Evolutionary conservation across 2,329 filamentous ascomycete species (phyloP), one percentile per base, ranked within the genome.

Genomic region (Venturia carpophila): DNA sequence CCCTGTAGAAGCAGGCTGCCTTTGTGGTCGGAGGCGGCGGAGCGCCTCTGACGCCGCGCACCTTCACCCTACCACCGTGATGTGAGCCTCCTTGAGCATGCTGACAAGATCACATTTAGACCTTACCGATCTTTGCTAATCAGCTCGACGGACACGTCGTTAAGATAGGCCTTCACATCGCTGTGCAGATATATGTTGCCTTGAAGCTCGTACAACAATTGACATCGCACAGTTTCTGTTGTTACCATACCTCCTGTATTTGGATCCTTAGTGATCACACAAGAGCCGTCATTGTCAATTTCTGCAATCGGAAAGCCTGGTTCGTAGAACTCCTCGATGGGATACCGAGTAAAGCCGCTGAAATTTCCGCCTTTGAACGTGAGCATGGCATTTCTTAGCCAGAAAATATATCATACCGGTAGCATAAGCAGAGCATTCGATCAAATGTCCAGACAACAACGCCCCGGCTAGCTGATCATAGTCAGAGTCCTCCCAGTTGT

Each of bases 171-270:
- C 0, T 79, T 83, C 39, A 84, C 82, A 67, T 85, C 83, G 0
- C 78, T 80, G 72, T 84, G 84, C 74, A 78, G 82, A 69, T 85
- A 85, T 75, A 78, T 79, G 0, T 79, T 79, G 5, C 82, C 82
- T 68, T 83, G 81, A 19, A 83, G 79, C 70, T 83, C 81, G 68
- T 83, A 83, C 3, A 83, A 69, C 5, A 83, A 72, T 67, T 83
- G 81, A 17, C 76, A 79, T 0, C 76, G 76, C 67, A 79, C 80
- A 1, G 81, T 83, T 63, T 82, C 79, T 5, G 77, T 75, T 3
- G 75, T 71, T 24, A 75, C 71, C 64, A 71, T 70, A 3, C 74
- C 74, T 55, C 68, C 70, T 68, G 58, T 69, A 66, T 58, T 69
- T 63, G 63, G 66, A n/a, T 69, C 69, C 69, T 75, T 76, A 9